Evolutionary conservation across 2,329 filamentous ascomycete genomes (phyloP), one percentile per base, ranked within the genome.

Genomic region (Ophiostoma montium): DNA sequence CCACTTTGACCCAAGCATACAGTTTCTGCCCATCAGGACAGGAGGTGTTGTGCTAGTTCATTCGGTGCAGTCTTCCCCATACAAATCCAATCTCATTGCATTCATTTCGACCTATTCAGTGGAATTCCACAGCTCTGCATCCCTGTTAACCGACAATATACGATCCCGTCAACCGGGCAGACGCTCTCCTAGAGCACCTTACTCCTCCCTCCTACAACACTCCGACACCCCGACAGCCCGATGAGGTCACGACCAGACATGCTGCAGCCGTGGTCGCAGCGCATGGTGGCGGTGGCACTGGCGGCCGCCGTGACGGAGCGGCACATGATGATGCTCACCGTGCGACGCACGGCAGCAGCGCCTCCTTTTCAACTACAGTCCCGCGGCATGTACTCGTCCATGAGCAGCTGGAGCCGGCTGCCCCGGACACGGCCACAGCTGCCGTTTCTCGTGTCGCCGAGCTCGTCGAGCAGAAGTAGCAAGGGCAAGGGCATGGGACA

Each of bases 381-480:
- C 39, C 15, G 23, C 39, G 39, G 39, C 23, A 27, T 8, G 23
- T 8, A n/a, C n/a, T n/a, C 15, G 23, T 21, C 18, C 44, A n/a
- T 35, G n/a, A 44, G 42, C 30, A 44, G 42, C 30, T 31, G 27
- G 30, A 32, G 7, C n/a, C 30, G 42, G 27, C 31, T 12, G 13
- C 18, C 47, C 1, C 46, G 51, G 35, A 45, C 52, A 33, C 67
- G 65, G 50, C 75, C 62, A 49, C 72, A 66, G 59, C 65, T 65
- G n/a, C 74, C 69, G 48, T 81, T 71, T 60, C 71, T 73, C 60
- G 67, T 65, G 32, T 65, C 69, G 2, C 72, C 54, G 7, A 19
- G 41, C 4, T 11, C 46, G 6, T 6, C 44, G 3, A 11, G 47
- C 7, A 27, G 23, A 8, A 27, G 35, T 33, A 4, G 13, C 64